Conservation (phyloP, 495 filamentous ascomycete genomes). For the Trichoderma gamsii region DNA sequence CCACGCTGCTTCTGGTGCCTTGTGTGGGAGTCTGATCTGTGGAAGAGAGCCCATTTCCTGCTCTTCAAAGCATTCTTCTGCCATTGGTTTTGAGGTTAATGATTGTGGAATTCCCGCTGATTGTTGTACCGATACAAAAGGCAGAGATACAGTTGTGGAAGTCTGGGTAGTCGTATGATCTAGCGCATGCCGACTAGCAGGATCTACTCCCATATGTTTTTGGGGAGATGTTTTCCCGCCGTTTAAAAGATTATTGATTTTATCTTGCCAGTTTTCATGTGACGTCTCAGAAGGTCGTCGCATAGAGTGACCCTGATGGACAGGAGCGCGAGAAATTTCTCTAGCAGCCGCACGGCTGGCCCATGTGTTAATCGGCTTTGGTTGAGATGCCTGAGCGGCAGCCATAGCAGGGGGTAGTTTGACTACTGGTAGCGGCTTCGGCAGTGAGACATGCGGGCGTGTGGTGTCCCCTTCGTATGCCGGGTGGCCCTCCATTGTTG, state of each 20-base stretch:
- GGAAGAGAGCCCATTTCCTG: constrained; percentile 74
- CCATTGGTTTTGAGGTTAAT: constrained; percentile 53
- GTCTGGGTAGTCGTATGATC: constrained; percentile 45
- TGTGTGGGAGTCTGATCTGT: constrained; percentile 57
- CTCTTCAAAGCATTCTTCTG: constrained; percentile 77
- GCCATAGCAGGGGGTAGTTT: constrained; percentile 56
- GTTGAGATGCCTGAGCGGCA: constrained; percentile 19
- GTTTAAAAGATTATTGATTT: constrained; percentile 61
- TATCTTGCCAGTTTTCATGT: constrained; percentile 58
- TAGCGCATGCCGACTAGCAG: constrained; percentile 55
- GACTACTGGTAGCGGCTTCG: constrained; percentile 61
- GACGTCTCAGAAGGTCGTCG: background rate
- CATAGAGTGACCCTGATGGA: background rate
- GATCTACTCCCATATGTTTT: constrained; percentile 48
- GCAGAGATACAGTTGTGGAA: constrained; percentile 55
- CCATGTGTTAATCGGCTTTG: background rate
- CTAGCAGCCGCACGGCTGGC: background rate
- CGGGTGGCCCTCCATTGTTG: constrained; percentile 63
- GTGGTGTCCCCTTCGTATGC: constrained; percentile 60
- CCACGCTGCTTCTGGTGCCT: constrained; percentile 50
- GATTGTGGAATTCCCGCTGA: constrained; percentile 23
- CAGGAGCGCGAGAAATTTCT: background rate
- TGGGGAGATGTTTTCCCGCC: constrained; percentile 54
- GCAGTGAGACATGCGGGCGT: constrained; percentile 63
- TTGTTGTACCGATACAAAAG: constrained; percentile 27